Base-by-base conservation (phyloP, 495 filamentous ascomycete genomes). In the Pyrenopolyporus hunteri region DNA sequence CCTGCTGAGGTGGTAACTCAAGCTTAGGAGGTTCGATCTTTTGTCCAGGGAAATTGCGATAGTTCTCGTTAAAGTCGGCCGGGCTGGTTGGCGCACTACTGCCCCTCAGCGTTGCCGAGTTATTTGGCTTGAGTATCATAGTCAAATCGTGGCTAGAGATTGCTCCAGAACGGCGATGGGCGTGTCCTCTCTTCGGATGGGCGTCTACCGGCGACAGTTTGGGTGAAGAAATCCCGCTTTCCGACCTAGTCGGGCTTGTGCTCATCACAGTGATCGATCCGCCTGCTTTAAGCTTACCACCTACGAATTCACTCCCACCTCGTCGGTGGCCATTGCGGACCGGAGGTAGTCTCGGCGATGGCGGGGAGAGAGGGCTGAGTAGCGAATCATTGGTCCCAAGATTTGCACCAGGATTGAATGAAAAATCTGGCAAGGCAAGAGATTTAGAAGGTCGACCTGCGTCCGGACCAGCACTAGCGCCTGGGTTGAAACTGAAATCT, bases 131-230 rank as follows among this genome's bases (percentile, higher is more conserved):
- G 19, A 91, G 75, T 39, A 96, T 89, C 14, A 85, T 81, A 5
- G 85, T 86, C 3, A 95, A 72, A 74, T 97, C 92, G 57, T 92
- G 86, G 57, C 82, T 87, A n/a, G 91, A 94, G 8, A 96, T 86
- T 1, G 92, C 92, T 28, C 84, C 87, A n/a, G 91, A 95, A 54
- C 92, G 84, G 45, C 91, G 84, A 76, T 96, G 92, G 9, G 87
- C 87, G 74, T 97, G 92, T 14, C 89, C 85, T 65, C 89, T 82
- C 52, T 83, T 78, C 23, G 79, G 81, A 74, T n/a, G 63, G 4
- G 35, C 44, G 28, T 74, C 77, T 29, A 81, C 76, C 25, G 80
- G 70, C 57, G 80, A 70, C 20, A 84, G 61, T 26, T 75, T 74
- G 44, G 76, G 71, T 46, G 85, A 76, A 4, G 78, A 74, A 59